Evolutionary conservation across 495 filamentous ascomycete genomes (phyloP).

Genomic region (Bacidia gigantensis): DNA sequence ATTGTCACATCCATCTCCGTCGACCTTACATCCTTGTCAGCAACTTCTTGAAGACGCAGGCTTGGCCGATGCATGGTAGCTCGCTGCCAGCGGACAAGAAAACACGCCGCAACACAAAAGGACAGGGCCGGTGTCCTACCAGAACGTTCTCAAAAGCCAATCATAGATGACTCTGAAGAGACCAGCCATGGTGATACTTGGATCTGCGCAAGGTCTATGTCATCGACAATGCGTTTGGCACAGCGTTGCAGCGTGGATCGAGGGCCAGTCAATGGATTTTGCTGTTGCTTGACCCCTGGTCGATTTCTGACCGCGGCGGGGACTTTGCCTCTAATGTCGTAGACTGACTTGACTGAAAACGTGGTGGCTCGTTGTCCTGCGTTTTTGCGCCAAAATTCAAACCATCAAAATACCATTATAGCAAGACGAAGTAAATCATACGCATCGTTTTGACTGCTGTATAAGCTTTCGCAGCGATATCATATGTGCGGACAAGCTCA

Average conservation of each 20-base stretch:
- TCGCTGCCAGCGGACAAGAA: not conserved
- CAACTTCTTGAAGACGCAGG: no score
- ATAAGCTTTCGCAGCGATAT: not conserved
- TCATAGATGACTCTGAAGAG: slow-evolving; percentile 93
- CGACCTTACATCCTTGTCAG: slow-evolving; percentile 46
- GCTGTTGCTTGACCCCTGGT: slow-evolving; percentile 12
- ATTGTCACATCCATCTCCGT: slow-evolving; percentile 99
- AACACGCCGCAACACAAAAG: not conserved
- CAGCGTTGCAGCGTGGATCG: slow-evolving; percentile 3
- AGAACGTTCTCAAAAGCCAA: slow-evolving; percentile 95
- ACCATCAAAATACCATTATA: no score
- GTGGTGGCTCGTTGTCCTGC: not conserved
- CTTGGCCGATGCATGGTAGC: not conserved
- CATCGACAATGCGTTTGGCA: not conserved
- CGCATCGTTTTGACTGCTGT: not conserved
- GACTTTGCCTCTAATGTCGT: slow-evolving; percentile 14
- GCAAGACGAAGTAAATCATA: not conserved
- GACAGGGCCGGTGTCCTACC: slow-evolving; percentile 43
- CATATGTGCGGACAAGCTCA: not conserved
- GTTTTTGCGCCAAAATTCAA: not conserved
- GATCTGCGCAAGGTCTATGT: slow-evolving; percentile 9
- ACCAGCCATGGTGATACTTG: slow-evolving; percentile 50
- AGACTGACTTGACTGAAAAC: not conserved
- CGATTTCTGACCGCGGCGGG: slow-evolving; percentile 10
- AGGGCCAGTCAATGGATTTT: slow-evolving; percentile 11